These are phyloP conservation scores for Blastobotrys attinorum DNA, from an alignment of 805 yeast species.

Conservation along the genomic window DNA sequence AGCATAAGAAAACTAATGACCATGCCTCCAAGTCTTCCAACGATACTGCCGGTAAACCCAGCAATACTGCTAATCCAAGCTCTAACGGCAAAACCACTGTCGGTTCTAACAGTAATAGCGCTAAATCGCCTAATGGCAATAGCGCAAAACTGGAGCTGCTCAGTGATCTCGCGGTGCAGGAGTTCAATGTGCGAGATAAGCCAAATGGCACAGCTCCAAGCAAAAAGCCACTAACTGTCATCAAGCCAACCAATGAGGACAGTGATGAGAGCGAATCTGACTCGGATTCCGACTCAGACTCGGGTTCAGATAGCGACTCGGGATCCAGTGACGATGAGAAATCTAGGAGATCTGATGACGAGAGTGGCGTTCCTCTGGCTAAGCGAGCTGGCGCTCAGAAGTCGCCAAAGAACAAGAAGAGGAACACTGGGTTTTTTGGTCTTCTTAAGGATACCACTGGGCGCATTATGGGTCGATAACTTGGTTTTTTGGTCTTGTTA, in stretches of 20 bases:
- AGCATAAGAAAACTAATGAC: too few relatives aligned
- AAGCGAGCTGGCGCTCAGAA: slow-evolving; percentile 13
- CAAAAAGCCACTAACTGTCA: background rate
- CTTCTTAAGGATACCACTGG: slow-evolving; percentile 13
- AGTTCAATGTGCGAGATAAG: background rate
- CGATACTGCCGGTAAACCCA: background rate
- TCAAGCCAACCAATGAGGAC: background rate
- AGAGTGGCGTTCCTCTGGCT: slow-evolving; percentile 10
- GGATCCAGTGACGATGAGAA: slow-evolving; percentile 10
- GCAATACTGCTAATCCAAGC: background rate
- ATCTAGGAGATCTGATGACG: slow-evolving; percentile 3
- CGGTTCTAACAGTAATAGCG: too few relatives aligned
- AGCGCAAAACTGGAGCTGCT: background rate
- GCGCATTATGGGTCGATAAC: background rate
- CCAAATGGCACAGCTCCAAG: background rate
- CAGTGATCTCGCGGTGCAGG: background rate
- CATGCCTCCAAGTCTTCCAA: background rate
- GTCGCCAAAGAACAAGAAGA: slow-evolving; percentile 9
- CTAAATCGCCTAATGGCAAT: background rate
- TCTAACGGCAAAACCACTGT: background rate
- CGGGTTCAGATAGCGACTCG: slow-evolving; percentile 10
- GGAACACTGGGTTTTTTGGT: slow-evolving; percentile 9
- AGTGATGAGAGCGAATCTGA: slow-evolving; percentile 3
- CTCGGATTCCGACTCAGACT: slow-evolving; percentile 10
- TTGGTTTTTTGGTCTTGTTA: slow-evolving; percentile 10